Evolutionary conservation across 164 flowering plant species (phyloP), one percentile per base, ranked within the genome.

Genomic region (Annona squamosa): DNA sequence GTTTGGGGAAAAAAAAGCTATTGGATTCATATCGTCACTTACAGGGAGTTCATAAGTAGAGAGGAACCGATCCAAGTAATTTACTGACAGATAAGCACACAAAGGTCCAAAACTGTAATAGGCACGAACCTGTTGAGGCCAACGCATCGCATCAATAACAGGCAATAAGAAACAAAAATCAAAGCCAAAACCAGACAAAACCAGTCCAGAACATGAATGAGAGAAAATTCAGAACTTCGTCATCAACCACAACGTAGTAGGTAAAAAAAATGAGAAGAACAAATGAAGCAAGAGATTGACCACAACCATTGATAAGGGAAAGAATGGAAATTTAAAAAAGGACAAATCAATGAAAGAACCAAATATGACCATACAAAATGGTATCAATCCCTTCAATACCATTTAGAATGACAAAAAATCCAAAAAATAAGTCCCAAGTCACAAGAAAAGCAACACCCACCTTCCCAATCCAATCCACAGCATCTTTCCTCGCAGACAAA

Each of bases 381-480:
- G 18, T 18, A 18, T 9, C 18, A 63, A 37, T 63, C 66, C 3
- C 42, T 26, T 26, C 37, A 26, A 26, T 26, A 26, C 37, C 37
- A 26, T 0, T 26, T 26, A 26, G 37, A 26, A 26, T 26, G 10
- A 63, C 18, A 37, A 19, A 6, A 2, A 63, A 37, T 18, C 41
- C 3, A 43, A 10, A 65, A 66, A 66, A 12, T 7, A 12, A 9
- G 42, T 4, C 9, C 68, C 68, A 66, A 66, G 13, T 52, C 46
- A 13, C 2, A 66, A 37, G 19, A 45, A 43, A 13, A 72, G 5
- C 13, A 43, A 3, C 48, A 75, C 85, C 71, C 71, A 93, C 98
- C 98, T 94, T 92, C 67, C 70, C 64, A 81, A 94, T 94, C 98
- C 98, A 94, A 81, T 86, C 90, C 73, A 89, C 75, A 70, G 90